Base-by-base conservation (phyloP, 352 stramenopile genomes). In the Lagenidium giganteum region DNA sequence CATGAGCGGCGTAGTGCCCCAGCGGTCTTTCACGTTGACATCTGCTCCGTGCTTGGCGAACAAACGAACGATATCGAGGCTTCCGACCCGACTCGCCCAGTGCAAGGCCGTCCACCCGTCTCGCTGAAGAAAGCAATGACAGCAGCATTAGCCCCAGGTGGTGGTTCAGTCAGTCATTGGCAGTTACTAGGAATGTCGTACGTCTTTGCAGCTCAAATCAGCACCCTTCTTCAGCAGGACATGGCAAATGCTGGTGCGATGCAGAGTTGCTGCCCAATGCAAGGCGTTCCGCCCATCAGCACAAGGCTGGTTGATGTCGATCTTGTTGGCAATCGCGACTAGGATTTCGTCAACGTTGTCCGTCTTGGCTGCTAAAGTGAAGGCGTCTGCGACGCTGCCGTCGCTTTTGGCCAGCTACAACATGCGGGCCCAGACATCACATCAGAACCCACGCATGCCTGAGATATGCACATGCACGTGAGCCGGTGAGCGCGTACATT, bases 1-100 rank as follows among this genome's bases (percentile, higher is more conserved):
- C 67, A 85, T 85, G 25, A 85, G 54, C 13, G 72, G 70, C 11
- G 73, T 83, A 2, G 68, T 83, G 20, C 70, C 65, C 70, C 70
- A 83, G 16, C 59, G 54, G 26, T 86, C 73, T 53, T 79, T 65
- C 8, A 73, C 58, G 21, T 86, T 80, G 22, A 86, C 37, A 30
- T 78, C 61, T 6, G 73, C 67, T 17, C 70, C 73, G 33, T 82
- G 60, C 34, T 82, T 83, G 23, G 67, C 70, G 18, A 86, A 54
- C 37, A 86, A 37, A 20, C 70, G 70, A 31, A 86, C 70, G 34
- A 82, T 77, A 36, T 82, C 67, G 3, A 78, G 33, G 27, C 70
- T 78, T 1, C 70, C 67, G 32, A 85, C 72, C 4, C 72, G 70
- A 54, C 67, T 83, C 14, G 70, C 72, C 70, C 72, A 82, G 21